Evolutionary conservation across 2,329 filamentous ascomycete species (phyloP), one percentile per base, ranked within the genome.

Genomic region (Apiospora phragmitis): DNA sequence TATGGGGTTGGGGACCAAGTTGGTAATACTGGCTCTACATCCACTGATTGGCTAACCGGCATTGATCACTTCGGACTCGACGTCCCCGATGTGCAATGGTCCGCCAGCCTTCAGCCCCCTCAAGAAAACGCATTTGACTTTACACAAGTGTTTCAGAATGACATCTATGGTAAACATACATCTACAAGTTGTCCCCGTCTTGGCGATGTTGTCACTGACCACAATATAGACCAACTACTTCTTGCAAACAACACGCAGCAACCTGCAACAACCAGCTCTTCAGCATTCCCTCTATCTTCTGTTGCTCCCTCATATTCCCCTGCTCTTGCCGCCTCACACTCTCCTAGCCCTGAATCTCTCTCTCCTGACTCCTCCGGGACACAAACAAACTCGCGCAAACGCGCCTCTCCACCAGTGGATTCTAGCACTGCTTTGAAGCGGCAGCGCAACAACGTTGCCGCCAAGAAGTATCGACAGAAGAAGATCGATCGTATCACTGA

Each of bases 391-490:
- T 45, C 49, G 18, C 49, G 49, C 49, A 72, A 72, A 68, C 71
- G 71, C 45, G 55, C 55, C 55, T 77, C 76, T 38, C 74, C 78
- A 7, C 73, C 75, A 1, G 76, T 74, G 16, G 79, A 80, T 70
- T 73, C 76, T 1, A 76, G 79, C 16, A 79, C 78, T 6, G 77
- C 79, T 24, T 76, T 84, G 76, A 92, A 92, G 79, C 89, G 91
- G 38, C 87, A 89, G 72, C 87, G 89, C 72, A 93, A 93, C 79
- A 93, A 91, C 18, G 85, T 92, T 72, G 91, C 91, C n/a, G 91
- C 91, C 41, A 87, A 90, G 72, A 90, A 91, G 72, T 93, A 92
- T 77, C 89, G 91, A 35, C 91, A 93, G 78, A 92, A 91, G 79
- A 88, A 90, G 65, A 85, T 93, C 43, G 91, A 93, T 75, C 89